Conservation (phyloP, 2,329 filamentous ascomycete species). For the Venturia nashicola region DNA sequence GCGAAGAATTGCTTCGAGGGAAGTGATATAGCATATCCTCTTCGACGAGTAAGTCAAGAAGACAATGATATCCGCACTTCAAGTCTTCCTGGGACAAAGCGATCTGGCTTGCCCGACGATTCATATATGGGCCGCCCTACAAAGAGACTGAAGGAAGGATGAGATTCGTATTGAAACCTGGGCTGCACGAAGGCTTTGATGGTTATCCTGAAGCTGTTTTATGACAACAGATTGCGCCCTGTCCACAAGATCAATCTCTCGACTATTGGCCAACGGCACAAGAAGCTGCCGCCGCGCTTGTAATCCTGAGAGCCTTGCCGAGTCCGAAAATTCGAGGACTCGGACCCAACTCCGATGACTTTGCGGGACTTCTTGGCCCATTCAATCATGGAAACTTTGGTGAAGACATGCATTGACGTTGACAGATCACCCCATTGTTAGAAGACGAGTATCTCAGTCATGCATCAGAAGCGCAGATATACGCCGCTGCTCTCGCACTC, state of each 20-base stretch:
- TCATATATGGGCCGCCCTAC: slow-evolving; percentile 7
- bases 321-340: too few relatives aligned
- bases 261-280: neutral
- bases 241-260: neutral
- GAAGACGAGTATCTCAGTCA: too few relatives aligned
- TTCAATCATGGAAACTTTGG: too few relatives aligned
- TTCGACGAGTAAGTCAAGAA: slow-evolving; percentile 81
- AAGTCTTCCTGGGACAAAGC: slow-evolving; percentile 85
- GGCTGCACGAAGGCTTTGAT: neutral
- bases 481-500: too few relatives aligned
- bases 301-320: too few relatives aligned
- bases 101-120: slow-evolving; percentile 19
- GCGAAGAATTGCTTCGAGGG: slow-evolving; percentile 84
- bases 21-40: slow-evolving; percentile 76
- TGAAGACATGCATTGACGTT: too few relatives aligned
- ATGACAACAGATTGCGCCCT: neutral
- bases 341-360: too few relatives aligned
- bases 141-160: slow-evolving; percentile 11
- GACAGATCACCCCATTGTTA: too few relatives aligned
- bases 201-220: neutral
- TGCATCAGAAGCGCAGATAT: too few relatives aligned
- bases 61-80: slow-evolving; percentile 91
- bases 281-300: neutral
- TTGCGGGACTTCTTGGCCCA: too few relatives aligned
- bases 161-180: neutral